These are phyloP conservation scores for Calocera viscosa DNA, from an alignment of 768 basidiomycete genomes.

Conservation along the genomic window DNA sequence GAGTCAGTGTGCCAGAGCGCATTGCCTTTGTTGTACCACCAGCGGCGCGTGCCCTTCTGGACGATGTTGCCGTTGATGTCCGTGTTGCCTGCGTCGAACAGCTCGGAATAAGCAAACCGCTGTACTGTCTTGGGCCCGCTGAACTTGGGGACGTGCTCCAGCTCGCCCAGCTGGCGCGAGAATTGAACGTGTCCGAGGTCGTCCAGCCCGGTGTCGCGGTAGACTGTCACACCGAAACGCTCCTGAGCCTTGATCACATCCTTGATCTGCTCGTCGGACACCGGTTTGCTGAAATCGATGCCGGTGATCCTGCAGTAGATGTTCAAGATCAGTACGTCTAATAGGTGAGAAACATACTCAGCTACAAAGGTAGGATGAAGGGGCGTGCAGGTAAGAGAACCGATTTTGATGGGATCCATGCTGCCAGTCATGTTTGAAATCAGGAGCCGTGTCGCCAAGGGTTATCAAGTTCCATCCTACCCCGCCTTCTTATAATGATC, in stretches of 20 bases:
- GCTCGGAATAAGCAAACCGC: slow-evolving; percentile 20
- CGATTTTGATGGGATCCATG: slow-evolving; percentile 14
- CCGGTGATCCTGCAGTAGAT: slow-evolving; percentile 20
- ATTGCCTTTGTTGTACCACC: slow-evolving; percentile 19
- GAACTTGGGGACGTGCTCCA: slow-evolving; percentile 20
- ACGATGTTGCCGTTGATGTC: slow-evolving; percentile 19
- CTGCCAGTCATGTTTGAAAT: not conserved
- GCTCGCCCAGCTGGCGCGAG: slow-evolving; percentile 21
- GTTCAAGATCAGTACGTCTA: not conserved
- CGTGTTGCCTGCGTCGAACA: slow-evolving; percentile 24
- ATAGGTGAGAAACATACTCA: not conserved
- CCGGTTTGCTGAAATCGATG: slow-evolving; percentile 23
- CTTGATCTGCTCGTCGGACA: slow-evolving; percentile 19
- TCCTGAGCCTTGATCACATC: slow-evolving; percentile 18
- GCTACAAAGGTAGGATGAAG: slow-evolving; percentile 21
- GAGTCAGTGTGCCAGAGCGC: slow-evolving; percentile 22
- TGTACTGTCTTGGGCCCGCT: slow-evolving; percentile 17
- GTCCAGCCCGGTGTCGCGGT: slow-evolving; percentile 24
- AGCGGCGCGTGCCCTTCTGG: slow-evolving; percentile 14
- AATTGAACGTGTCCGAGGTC: slow-evolving; percentile 22
- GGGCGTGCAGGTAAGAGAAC: slow-evolving; percentile 18
- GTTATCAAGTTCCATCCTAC: not conserved
- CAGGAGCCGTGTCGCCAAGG: not conserved
- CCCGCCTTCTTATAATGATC: not conserved
- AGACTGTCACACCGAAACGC: slow-evolving; percentile 23